Evolutionary conservation across 2,329 filamentous ascomycete genomes (phyloP).

Genomic region (Thelonectria blattea): DNA sequence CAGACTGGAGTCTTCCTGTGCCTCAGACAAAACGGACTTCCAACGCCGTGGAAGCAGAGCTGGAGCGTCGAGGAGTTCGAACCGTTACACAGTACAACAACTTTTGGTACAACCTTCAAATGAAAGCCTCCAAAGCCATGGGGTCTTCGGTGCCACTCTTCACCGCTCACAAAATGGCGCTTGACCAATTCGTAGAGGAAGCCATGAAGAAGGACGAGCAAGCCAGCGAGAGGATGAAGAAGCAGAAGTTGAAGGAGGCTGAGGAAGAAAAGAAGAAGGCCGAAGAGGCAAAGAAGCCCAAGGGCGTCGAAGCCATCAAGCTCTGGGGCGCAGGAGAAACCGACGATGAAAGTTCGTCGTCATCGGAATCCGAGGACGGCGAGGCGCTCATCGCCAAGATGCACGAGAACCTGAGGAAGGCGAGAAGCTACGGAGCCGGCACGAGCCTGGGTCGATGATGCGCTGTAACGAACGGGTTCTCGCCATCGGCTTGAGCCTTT

Average conservation of each 20-base stretch:
- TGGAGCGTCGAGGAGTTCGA: conserved; percentile 25
- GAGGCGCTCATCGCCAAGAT: conserved; percentile 26
- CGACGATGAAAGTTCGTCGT: conserved; percentile 25
- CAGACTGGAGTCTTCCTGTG: conserved; percentile 22
- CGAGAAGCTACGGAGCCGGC: conserved; percentile 16
- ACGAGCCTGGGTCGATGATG: conserved; percentile 28
- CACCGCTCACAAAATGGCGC: conserved; percentile 32
- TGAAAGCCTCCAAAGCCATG: conserved; percentile 27
- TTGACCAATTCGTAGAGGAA: conserved; percentile 32
- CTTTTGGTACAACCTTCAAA: conserved; percentile 37
- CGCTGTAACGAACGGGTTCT: neutral
- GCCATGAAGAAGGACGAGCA: conserved; percentile 6
- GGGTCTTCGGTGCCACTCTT: conserved; percentile 34
- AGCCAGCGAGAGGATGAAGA: conserved; percentile 13
- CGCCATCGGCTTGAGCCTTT: neutral
- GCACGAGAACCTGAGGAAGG: conserved; percentile 18
- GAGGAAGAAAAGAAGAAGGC: neutral
- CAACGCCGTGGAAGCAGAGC: conserved; percentile 23
- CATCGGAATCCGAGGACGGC: conserved; percentile 20
- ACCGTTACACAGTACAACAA: conserved; percentile 26
- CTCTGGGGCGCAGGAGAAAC: conserved; percentile 28
- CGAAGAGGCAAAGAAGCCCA: conserved; percentile 1
- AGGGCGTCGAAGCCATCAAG: conserved; percentile 30
- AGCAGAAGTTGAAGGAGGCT: conserved; percentile 3
- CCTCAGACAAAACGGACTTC: conserved; percentile 13